Evolutionary conservation across 2,329 filamentous ascomycete species (phyloP), one percentile per base, ranked within the genome.

Genomic region (Aspergillus ochraceoroseus): DNA sequence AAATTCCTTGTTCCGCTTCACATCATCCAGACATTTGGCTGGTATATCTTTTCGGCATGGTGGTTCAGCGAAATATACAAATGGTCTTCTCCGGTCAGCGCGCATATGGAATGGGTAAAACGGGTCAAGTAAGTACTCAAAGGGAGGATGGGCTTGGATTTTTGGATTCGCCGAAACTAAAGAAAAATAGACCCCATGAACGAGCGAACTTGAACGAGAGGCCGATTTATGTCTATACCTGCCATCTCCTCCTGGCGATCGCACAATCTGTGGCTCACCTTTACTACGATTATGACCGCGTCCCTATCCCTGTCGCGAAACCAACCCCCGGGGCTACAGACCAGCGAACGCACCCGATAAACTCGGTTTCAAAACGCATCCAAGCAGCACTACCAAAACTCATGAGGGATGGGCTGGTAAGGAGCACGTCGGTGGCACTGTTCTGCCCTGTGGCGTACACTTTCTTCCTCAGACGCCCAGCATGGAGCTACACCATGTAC

Each of bases 61-160:
- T 69, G 87, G 50, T 95, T 90, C 62, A 82, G 80, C 56, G 82
- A 89, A 57, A 73, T 90, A 25, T 95, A 87, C 59, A 77, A 94
- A 14, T 87, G 81, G 76, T 83, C 83, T 3, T 72, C 76, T 36
- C 69, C 80, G 14, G 67, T 70, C 12, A 66, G 67, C 26, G 74
- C 76, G 37, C 80, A 82, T 46, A 71, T 95, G 38, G 75, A 76
- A 48, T 85, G 84, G 76, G 80, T 94, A 51, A 84, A 83, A 39
- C 75, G 79, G 51, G 77, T 75, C 46, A 79, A 77, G 63, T 80
- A 71, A 46, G 81, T 75, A 12, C 13, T 27, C 18, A 11, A 12
- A 9, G 15, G 6, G 19, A 7, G 25, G 7, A 18, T 39, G 18
- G 22, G 19, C 20, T 22, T 9, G 3, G 4, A 7, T 14, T 18